Evolutionary conservation across 2,329 filamentous ascomycete genomes (phyloP), one percentile per base, ranked within the genome.

Genomic region (Sarocladium brachiariae): DNA sequence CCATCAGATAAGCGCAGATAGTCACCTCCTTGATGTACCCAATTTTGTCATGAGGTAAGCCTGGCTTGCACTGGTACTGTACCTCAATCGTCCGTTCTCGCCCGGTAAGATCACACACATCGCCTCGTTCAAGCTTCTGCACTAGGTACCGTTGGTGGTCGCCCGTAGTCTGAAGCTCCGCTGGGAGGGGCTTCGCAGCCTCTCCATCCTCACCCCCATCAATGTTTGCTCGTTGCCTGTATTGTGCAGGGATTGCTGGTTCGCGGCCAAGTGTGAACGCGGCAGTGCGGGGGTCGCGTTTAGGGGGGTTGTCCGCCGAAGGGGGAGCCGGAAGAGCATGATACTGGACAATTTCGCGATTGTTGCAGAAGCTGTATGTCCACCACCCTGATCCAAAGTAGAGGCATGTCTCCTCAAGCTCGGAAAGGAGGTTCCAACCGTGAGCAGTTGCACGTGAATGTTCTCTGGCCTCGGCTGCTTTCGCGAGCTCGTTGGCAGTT

Each of bases 281-380:
- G 47, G 84, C 80, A 3, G 86, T 87, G 9, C 77, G 77, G 0
- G 84, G 83, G 59, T 96, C 91, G 59, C 88, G 84, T 41, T 84
- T 76, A 0, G 91, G 91, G 21, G 88, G 85, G 10, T 86, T 80
- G 2, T 84, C 83, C 53, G 83, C 82, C 11, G 43, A 31, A 39
- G 81, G 77, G 16, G 69, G 69, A 2, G 82, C 81, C 1, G 89
- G 80, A 53, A 92, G 71, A 39, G 89, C 89, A 65, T 96, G 91
- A 68, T 95, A 96, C 67, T 96, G 91, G 61, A 88, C 86, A 54
- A 96, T 84, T 55, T 92, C 83, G 54, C 84, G 78, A 63, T 88
- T 88, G 70, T 95, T 93, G 74, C 91, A 96, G 67, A 96, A 96
- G 59, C 85, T 87, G 69, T 96, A 96, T 62, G 87, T 93, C 91